These are phyloP conservation scores for Acanthamoeba culbertsoni DNA, from an alignment of 208 protist species.

Conservation along the genomic window DNA sequence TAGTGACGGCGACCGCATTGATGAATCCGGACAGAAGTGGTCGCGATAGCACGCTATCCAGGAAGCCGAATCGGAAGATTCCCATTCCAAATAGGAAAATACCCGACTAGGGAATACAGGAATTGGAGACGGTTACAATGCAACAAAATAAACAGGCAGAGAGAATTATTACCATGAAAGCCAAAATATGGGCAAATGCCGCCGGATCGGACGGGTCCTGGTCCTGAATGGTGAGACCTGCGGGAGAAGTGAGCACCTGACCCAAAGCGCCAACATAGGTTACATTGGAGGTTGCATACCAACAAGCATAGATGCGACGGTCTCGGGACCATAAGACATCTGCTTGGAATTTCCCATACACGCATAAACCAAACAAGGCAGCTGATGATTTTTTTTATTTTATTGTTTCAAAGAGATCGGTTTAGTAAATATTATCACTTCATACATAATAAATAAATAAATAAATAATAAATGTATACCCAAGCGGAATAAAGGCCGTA, in stretches of 20 bases:
- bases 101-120: no score
- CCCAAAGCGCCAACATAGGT: background rate
- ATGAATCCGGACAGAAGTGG: constrained; percentile 37
- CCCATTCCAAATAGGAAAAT: constrained; percentile 29
- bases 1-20: constrained; percentile 41
- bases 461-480: background rate
- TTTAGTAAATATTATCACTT: background rate
- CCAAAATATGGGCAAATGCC: background rate
- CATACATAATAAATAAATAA: background rate
- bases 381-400: background rate
- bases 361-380: background rate
- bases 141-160: background rate
- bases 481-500: constrained; percentile 12
- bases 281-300: background rate
- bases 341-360: constrained; percentile 1
- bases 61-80: constrained; percentile 35
- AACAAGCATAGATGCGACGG: background rate
- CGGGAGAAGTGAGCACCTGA: background rate
- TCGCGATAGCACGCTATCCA: constrained; percentile 47
- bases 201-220: background rate
- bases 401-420: no score
- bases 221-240: background rate
- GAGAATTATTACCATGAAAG: background rate
- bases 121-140: background rate
- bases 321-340: constrained; percentile 30